These are phyloP conservation scores for Desmodesmus armatus DNA, from an alignment of 139 green algal genomes.

Conservation along the genomic window DNA sequence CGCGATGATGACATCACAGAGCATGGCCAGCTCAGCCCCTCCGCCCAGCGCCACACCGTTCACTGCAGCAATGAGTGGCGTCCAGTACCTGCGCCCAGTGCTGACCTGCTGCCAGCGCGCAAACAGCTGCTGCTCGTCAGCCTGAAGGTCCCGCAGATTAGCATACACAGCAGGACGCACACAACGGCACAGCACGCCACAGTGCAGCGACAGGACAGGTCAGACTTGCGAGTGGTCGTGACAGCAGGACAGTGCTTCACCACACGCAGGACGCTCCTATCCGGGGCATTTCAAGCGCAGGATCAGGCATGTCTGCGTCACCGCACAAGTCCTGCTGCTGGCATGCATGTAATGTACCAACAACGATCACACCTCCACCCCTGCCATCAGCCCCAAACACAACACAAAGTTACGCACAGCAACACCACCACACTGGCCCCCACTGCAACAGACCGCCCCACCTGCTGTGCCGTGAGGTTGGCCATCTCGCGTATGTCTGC, in stretches of 20 bases:
- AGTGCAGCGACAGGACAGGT: too few species aligned
- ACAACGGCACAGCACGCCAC: neutral
- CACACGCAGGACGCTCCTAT: too few species aligned
- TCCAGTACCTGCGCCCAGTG: conserved; percentile 11
- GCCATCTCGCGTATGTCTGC: conserved; percentile 85
- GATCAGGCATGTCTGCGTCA: too few species aligned
- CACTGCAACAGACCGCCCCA: conserved; percentile 12
- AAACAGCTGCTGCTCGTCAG: conserved; percentile 44
- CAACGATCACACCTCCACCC: too few species aligned
- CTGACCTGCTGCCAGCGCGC: conserved; percentile 32
- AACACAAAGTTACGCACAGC: neutral
- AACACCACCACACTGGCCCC: neutral
- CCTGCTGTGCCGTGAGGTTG: conserved; percentile 7
- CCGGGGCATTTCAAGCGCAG: too few species aligned
- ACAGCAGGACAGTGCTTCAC: too few species aligned
- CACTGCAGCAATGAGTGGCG: conserved; percentile 65
- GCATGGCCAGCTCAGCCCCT: conserved; percentile 86
- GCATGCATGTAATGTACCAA: too few species aligned
- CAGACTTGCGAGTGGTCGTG: neutral
- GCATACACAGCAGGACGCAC: neutral
- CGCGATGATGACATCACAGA: conserved; percentile 82
- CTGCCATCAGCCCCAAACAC: too few species aligned
- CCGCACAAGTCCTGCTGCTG: too few species aligned
- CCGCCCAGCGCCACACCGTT: conserved; percentile 82
- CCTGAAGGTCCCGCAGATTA: too few species aligned